These are phyloP conservation scores for Suillus bovinus DNA, from an alignment of 768 basidiomycete genomes.

Conservation along the genomic window DNA sequence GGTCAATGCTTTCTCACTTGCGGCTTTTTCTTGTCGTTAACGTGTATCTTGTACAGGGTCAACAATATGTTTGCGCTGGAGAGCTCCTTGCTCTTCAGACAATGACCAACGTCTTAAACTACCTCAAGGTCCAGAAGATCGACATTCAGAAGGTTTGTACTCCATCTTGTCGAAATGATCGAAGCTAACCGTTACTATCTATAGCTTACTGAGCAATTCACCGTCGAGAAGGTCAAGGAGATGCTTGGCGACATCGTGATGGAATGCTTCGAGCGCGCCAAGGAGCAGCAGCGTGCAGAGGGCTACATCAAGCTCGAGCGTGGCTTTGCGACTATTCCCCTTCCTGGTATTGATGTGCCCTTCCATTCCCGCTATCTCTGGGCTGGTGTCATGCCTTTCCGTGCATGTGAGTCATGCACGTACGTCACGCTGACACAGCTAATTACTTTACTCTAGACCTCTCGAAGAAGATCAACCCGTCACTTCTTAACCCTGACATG, in stretches of 20 bases:
- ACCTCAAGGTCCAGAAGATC: conserved; percentile 94
- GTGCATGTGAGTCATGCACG: conserved; percentile 69
- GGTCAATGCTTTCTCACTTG: conserved; percentile 41
- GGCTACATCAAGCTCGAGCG: conserved; percentile 95
- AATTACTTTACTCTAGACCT: conserved; percentile 56
- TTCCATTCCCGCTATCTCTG: conserved; percentile 99
- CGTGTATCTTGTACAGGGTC: conserved; percentile 58
- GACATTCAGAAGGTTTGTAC: conserved; percentile 78
- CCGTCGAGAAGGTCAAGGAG: conserved; percentile 92
- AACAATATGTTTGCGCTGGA: conserved; percentile 99
- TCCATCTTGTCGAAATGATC: neutral
- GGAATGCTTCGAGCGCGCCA: conserved; percentile 72
- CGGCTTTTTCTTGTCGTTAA: neutral
- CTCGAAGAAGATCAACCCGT: conserved; percentile 95
- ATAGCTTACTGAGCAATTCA: conserved; percentile 85
- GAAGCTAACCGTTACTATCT: neutral
- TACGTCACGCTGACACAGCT: conserved; percentile 1
- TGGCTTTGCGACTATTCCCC: conserved; percentile 93
- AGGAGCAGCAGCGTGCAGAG: conserved; percentile 75
- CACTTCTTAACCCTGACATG: conserved; percentile 91
- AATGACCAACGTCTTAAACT: conserved; percentile 95
- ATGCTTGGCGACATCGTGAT: conserved; percentile 93
- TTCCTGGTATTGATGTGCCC: conserved; percentile 97
- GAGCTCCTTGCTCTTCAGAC: conserved; percentile 92
- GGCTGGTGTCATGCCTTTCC: conserved; percentile 98